Evolutionary conservation across 768 basidiomycete species (phyloP).

Genomic region (Suillus fuscotomentosus): DNA sequence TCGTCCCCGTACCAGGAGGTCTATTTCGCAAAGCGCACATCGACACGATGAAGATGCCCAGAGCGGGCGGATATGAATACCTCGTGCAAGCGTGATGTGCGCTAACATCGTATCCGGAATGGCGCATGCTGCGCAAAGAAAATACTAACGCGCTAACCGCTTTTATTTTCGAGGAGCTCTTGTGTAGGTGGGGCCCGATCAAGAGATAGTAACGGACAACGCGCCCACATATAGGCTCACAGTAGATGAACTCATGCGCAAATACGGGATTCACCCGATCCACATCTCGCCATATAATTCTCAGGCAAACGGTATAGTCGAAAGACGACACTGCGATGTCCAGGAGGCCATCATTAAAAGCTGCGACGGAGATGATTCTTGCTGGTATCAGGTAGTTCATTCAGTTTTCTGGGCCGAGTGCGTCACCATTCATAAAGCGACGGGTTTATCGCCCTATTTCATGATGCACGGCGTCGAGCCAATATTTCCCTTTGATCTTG

Average conservation of each 20-base stretch:
- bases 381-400: too few species aligned
- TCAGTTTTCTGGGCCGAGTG: background rate
- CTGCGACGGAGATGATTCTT: background rate
- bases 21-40: background rate
- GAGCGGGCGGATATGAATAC: conserved; percentile 3
- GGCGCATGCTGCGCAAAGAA: conserved; percentile 28
- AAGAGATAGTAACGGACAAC: conserved; percentile 9
- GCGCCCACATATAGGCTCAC: too few species aligned
- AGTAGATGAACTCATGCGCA: background rate
- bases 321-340: conserved; percentile 5
- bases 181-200: conserved; percentile 7
- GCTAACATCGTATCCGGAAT: conserved; percentile 19
- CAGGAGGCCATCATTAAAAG: conserved; percentile 10
- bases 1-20: background rate
- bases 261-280: too few species aligned
- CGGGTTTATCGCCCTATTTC: background rate
- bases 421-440: background rate
- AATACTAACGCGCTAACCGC: background rate
- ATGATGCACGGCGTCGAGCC: background rate
- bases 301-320: background rate
- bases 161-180: conserved; percentile 22
- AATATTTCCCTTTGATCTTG: background rate
- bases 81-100: conserved; percentile 15
- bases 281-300: background rate
- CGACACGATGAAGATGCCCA: conserved; percentile 8